Base-by-base conservation (phyloP, 345 rosid genomes). In the Eucalyptus erythrocorys region DNA sequence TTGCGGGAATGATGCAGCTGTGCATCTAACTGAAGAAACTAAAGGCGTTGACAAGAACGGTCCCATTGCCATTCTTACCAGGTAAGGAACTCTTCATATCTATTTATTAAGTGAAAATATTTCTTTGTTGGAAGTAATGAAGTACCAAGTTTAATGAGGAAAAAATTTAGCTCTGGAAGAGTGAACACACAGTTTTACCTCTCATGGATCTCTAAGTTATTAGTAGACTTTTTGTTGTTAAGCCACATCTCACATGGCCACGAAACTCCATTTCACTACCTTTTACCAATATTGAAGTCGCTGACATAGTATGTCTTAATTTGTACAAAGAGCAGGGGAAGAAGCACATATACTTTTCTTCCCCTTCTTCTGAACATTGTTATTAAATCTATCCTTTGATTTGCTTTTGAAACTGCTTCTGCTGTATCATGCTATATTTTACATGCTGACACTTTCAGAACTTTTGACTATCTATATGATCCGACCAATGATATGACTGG, bases 21-120 rank as follows among this genome's bases (percentile, higher is more conserved):
- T 94, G 24, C 96, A 94, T 91, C 88, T 92, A 43, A 95, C 97
- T 10, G 96, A 95, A 89, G 97, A 95, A 91, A 94, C 97, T 24
- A 94, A 91, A 90, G 95, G 93, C 30, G 95, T 94, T 16, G 95
- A 93, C 88, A 92, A 57, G 91, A 93, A 91, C 87, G 95, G 95
- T 61, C 97, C 95, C 66, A 89, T 93, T 51, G 94, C 95, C 12
- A 95, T 94, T 71, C 94, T 94, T 30, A 90, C 93, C 42, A 92
- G 93, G 94, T 93, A 88, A 47, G 50, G 43, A 27, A 86, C 24
- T 47, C 32, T 59, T 59, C 68, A 59, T 26, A 59, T 59, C 68
- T 59, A 59, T 3, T 59, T 59, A 59, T 59, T 59, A 59, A 59
- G 32, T 59, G 14, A 27, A 59, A 27, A 59, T 59, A 59, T 59